Percentiles rank a stretch among this genome's conserved stretches.
Evolutionary conservation across 441 rosid species (phyloP).

Genomic region (Codiaeum variegatum): DNA sequence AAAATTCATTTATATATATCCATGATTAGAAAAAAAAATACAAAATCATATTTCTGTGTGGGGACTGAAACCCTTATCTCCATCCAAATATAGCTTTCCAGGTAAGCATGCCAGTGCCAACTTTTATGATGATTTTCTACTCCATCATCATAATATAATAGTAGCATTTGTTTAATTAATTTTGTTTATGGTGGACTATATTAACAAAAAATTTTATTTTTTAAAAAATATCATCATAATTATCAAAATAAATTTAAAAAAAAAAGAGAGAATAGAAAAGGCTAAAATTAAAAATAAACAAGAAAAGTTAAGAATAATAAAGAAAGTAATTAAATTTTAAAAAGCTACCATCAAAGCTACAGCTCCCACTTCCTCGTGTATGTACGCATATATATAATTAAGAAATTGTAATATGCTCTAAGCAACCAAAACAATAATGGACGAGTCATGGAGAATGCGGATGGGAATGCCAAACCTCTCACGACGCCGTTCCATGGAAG

Average conservation of each 20-base stretch:
- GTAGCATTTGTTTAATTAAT: too few relatives aligned
- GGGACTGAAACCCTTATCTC: slow-evolving; percentile 28
- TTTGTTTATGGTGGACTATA: too few relatives aligned
- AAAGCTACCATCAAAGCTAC: background rate
- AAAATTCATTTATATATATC: background rate
- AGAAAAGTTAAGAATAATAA: too few relatives aligned
- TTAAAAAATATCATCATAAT: too few relatives aligned
- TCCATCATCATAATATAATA: too few relatives aligned
- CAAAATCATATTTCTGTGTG: slow-evolving; percentile 6
- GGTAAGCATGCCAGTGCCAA: slow-evolving; percentile 25
- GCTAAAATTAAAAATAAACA: too few relatives aligned
- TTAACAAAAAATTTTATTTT: too few relatives aligned
- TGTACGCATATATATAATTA: too few relatives aligned
- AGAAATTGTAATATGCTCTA: background rate
- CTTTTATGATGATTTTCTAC: slow-evolving; percentile 16
- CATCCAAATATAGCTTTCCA: slow-evolving; percentile 27
- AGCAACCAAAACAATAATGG: slow-evolving; percentile 34
- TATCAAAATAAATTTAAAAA: too few relatives aligned
- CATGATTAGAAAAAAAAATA: background rate
- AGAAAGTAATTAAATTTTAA: background rate
- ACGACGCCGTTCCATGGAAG: slow-evolving; percentile 42
- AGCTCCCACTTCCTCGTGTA: too few relatives aligned
- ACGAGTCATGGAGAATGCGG: slow-evolving; percentile 42
- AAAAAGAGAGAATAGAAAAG: too few relatives aligned
- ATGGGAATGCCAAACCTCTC: slow-evolving; percentile 27